phyloP scores from a whole-genome alignment of 2,329 filamentous ascomycete species.

The Biscogniauxia sp. region DNA sequence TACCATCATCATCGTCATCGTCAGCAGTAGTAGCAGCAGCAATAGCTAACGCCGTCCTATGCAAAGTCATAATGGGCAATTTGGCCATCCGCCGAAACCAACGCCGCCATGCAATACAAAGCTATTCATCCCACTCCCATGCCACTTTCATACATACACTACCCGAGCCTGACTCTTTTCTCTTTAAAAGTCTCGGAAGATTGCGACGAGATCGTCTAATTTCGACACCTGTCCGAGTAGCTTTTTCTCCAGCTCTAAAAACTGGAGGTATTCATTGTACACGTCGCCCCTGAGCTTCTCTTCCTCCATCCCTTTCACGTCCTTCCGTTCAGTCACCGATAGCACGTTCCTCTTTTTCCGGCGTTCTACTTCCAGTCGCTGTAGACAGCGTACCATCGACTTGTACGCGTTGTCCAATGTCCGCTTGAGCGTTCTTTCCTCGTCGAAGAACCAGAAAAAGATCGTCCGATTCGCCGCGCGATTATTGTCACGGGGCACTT shows the following conservation, averaged over 20 bases:
- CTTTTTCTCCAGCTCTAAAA: slow-evolving; percentile 66
- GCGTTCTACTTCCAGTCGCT: slow-evolving; percentile 76
- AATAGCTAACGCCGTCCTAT: slow-evolving; percentile 1
- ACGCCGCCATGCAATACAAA: slow-evolving; percentile 32
- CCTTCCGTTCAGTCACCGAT: slow-evolving; percentile 77
- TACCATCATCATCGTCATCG: too few species aligned
- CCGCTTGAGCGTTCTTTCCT: slow-evolving; percentile 65
- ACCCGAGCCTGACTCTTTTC: slow-evolving; percentile 5
- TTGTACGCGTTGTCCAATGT: slow-evolving; percentile 84
- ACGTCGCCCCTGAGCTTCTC: slow-evolving; percentile 75
- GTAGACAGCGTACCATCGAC: slow-evolving; percentile 79
- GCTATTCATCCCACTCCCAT: neutral
- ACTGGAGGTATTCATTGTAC: slow-evolving; percentile 58
- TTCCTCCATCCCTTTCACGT: slow-evolving; percentile 81
- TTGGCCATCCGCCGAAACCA: slow-evolving; percentile 13
- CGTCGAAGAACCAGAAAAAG: slow-evolving; percentile 90
- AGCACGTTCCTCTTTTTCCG: slow-evolving; percentile 70
- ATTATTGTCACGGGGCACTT: slow-evolving; percentile 85
- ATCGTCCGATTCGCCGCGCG: slow-evolving; percentile 80
- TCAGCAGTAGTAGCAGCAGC: neutral
- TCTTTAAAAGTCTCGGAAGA: slow-evolving; percentile 72
- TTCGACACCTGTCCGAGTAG: slow-evolving; percentile 76
- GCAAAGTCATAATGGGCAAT: slow-evolving; percentile 1
- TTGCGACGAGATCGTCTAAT: slow-evolving; percentile 79
- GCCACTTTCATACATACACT: neutral